Conservation (phyloP, 352 stramenopile species). For the Thraustochytrium striatum region DNA sequence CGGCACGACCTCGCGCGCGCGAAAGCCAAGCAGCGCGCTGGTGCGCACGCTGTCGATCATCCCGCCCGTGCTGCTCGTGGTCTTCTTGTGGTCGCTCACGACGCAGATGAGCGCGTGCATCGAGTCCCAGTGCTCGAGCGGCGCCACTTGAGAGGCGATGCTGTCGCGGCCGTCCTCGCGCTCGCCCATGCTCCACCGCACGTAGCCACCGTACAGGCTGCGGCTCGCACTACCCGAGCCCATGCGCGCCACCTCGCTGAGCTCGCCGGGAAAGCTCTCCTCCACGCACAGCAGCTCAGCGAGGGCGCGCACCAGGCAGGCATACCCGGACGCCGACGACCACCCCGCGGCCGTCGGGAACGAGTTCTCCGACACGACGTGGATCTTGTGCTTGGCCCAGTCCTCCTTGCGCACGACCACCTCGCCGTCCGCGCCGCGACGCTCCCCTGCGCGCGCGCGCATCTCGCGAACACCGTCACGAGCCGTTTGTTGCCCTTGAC, state of each 20-base stretch:
- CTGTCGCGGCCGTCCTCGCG: constrained; percentile 68
- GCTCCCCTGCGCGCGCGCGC: constrained; percentile 57
- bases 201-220: constrained; percentile 92
- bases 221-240: constrained; percentile 90
- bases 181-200: constrained; percentile 87
- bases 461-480: constrained; percentile 68
- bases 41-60: constrained; percentile 91
- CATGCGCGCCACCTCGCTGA: constrained; percentile 85
- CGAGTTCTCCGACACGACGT: constrained; percentile 93
- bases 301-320: constrained; percentile 81
- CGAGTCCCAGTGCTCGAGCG: constrained; percentile 54
- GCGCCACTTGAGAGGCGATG: constrained; percentile 62
- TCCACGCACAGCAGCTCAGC: constrained; percentile 76
- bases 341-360: constrained; percentile 96
- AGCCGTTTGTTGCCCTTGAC: constrained; percentile 42
- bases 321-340: constrained; percentile 93
- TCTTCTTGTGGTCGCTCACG: constrained; percentile 85
- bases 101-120: constrained; percentile 93
- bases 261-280: constrained; percentile 80
- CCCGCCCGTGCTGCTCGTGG: constrained; percentile 90
- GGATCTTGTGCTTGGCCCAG: constrained; percentile 64
- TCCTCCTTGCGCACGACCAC: constrained; percentile 44
- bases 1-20: constrained; percentile 74
- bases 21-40: constrained; percentile 78
- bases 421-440: constrained; percentile 2